phyloP scores from a whole-genome alignment of 371 early-diverging fungal genomes.

The Rhizomucor miehei region DNA sequence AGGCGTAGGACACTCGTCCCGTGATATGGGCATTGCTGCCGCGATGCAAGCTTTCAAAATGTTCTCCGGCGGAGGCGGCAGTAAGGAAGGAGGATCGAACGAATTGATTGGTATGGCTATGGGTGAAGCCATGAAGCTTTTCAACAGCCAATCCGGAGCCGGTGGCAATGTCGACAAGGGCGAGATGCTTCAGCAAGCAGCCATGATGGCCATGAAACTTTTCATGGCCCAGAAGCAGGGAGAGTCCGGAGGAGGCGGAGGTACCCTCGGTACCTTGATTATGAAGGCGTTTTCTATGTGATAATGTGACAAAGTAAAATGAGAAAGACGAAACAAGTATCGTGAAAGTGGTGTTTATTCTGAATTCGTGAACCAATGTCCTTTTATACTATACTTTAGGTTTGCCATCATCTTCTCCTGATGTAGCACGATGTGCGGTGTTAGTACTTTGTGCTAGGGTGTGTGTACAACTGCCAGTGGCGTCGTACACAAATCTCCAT shows the following conservation, averaged over 20 bases:
- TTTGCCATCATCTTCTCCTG: too few relatives aligned
- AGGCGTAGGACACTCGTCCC: slow-evolving; percentile 22
- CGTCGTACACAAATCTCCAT: too few relatives aligned
- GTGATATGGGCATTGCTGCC: slow-evolving; percentile 46
- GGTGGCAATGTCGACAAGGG: slow-evolving; percentile 5
- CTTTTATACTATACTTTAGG: too few relatives aligned
- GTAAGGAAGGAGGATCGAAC: slow-evolving; percentile 22
- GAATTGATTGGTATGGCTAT: slow-evolving; percentile 45
- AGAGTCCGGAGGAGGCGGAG: slow-evolving; percentile 11
- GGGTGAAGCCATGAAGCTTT: slow-evolving; percentile 50
- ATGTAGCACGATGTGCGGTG: too few relatives aligned
- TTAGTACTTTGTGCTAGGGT: too few relatives aligned
- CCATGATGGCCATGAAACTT: slow-evolving; percentile 19
- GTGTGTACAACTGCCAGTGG: too few relatives aligned
- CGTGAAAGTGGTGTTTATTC: too few relatives aligned
- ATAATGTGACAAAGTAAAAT: too few relatives aligned
- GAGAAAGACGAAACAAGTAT: too few relatives aligned
- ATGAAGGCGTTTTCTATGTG: too few relatives aligned
- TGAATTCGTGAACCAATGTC: too few relatives aligned
- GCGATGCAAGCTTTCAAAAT: slow-evolving; percentile 51
- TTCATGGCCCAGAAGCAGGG: slow-evolving; percentile 14
- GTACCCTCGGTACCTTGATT: slow-evolving; percentile 19
- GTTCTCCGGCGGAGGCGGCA: slow-evolving; percentile 35
- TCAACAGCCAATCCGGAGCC: slow-evolving; percentile 15
- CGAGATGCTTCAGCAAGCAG: slow-evolving; percentile 10